Conservation (phyloP, 2,329 filamentous ascomycete species). For the Diaporthe citrichinensis region DNA sequence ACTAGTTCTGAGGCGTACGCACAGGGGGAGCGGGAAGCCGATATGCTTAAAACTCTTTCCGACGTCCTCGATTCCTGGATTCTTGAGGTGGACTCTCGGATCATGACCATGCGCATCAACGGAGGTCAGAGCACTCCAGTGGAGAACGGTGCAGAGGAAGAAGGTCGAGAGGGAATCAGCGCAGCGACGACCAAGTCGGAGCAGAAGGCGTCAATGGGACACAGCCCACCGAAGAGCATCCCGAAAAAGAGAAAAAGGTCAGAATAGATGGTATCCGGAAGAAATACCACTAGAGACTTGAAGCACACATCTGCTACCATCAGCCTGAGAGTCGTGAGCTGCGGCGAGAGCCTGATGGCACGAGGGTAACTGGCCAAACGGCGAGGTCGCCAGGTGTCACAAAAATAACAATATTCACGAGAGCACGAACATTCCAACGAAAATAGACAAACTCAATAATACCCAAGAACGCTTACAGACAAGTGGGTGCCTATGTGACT, state of each 20-base stretch:
- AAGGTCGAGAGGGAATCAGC: too few species aligned
- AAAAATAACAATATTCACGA: neutral
- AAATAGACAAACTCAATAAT: constrained; percentile 5
- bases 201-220: neutral
- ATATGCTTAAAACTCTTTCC: neutral
- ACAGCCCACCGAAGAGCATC: neutral
- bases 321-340: neutral
- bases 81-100: too few species aligned
- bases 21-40: neutral
- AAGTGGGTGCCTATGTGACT: neutral
- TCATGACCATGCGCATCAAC: neutral
- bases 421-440: neutral
- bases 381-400: neutral
- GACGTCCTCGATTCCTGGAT: neutral
- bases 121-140: neutral
- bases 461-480: neutral
- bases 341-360: too few species aligned
- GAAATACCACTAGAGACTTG: neutral
- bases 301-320: neutral
- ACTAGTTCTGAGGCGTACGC: too few species aligned
- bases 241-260: neutral
- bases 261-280: neutral
- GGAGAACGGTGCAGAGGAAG: neutral
- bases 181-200: neutral
- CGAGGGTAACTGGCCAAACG: too few species aligned